These are phyloP conservation scores for Didymella lethalis DNA, from an alignment of 2,329 filamentous ascomycete species.

Conservation along the genomic window DNA sequence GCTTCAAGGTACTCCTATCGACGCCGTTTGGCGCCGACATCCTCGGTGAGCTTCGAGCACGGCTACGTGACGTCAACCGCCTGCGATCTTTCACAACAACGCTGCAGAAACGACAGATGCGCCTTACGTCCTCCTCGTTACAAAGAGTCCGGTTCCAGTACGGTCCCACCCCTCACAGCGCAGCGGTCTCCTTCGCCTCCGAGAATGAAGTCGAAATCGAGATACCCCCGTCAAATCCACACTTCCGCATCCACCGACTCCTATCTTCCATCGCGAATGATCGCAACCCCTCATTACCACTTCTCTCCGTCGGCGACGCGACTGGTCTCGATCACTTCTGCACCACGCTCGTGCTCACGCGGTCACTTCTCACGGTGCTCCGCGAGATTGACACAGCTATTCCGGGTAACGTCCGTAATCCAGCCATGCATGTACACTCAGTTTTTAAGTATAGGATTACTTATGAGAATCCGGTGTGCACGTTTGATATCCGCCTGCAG, in stretches of 20 bases:
- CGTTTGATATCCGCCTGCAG: constrained; percentile 50
- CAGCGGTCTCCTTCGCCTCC: constrained; percentile 65
- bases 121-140: constrained; percentile 65
- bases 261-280: constrained; percentile 67
- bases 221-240: constrained; percentile 71
- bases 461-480: constrained; percentile 52
- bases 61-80: constrained; percentile 72
- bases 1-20: constrained; percentile 69
- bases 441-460: constrained; percentile 50
- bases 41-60: constrained; percentile 65
- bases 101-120: constrained; percentile 66
- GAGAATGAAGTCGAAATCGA: constrained; percentile 61
- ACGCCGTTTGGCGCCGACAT: constrained; percentile 67
- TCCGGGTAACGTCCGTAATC: constrained; percentile 36
- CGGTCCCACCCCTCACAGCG: constrained; percentile 58
- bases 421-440: constrained; percentile 46
- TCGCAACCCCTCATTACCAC: constrained; percentile 63
- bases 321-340: constrained; percentile 63
- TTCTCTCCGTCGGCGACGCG: constrained; percentile 60
- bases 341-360: constrained; percentile 65
- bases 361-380: constrained; percentile 70
- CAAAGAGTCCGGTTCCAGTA: constrained; percentile 73
- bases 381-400: constrained; percentile 65
- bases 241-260: constrained; percentile 68
- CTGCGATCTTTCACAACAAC: constrained; percentile 74